Percentiles rank a stretch among this genome's conserved stretches.
These are phyloP conservation scores for Chlorella ohadii DNA, from an alignment of 139 green algal species.

Conservation along the genomic window DNA sequence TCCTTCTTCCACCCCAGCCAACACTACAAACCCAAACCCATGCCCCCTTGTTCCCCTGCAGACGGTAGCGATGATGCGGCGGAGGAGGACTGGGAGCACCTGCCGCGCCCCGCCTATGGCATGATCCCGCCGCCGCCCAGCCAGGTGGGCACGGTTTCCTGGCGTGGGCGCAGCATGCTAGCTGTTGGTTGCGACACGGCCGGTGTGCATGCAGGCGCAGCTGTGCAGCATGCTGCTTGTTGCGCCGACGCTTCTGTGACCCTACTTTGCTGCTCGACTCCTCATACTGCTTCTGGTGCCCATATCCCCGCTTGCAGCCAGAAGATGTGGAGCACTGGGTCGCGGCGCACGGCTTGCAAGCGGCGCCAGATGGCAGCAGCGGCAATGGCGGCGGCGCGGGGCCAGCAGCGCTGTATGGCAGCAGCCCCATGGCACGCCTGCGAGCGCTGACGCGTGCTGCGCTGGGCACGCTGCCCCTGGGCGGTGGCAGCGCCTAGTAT, in stretches of 20 bases:
- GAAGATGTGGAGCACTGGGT: conserved; percentile 76
- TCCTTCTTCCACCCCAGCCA: no score
- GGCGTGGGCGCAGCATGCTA: no score
- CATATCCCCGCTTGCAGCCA: conserved; percentile 21
- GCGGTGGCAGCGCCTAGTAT: neutral
- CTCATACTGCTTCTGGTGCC: neutral
- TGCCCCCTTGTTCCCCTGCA: no score
- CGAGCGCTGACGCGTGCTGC: neutral
- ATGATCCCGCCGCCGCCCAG: conserved; percentile 43
- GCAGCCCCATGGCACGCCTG: conserved; percentile 7
- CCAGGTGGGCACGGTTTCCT: conserved; percentile 7
- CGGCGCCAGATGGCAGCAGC: neutral
- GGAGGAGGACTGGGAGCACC: conserved; percentile 64
- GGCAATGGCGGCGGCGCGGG: neutral
- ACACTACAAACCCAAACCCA: no score
- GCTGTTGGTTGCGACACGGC: no score
- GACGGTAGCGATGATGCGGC: conserved; percentile 43
- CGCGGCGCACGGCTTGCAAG: neutral
- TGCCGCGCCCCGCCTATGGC: conserved; percentile 33
- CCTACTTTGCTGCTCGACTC: neutral
- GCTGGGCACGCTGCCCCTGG: neutral
- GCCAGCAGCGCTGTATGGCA: neutral
- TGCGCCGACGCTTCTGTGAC: no score
- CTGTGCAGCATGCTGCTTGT: no score
- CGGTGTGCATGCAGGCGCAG: no score